phyloP scores from a whole-genome alignment of 352 stramenopile genomes.

The Poterioochromonas sp. region DNA sequence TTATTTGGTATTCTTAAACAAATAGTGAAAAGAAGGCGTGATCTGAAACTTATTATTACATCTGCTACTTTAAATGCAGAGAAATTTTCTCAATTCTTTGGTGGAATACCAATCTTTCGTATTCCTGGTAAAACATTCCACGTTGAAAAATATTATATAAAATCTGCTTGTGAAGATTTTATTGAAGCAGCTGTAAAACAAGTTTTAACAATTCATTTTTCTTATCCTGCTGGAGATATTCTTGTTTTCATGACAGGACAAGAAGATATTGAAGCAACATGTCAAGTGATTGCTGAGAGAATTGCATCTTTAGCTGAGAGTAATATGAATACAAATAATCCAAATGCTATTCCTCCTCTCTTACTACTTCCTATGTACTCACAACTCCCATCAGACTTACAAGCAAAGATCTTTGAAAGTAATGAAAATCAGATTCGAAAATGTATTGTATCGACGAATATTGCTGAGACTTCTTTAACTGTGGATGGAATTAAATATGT shows the following conservation, averaged over 20 bases:
- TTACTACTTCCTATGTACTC: slow-evolving; percentile 77
- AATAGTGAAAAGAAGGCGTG: slow-evolving; percentile 55
- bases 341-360: background rate
- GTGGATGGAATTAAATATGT: slow-evolving; percentile 79
- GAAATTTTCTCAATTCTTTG: slow-evolving; percentile 87
- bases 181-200: slow-evolving; percentile 50
- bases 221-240: slow-evolving; percentile 53
- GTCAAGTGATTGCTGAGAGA: slow-evolving; percentile 49
- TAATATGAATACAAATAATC: no score
- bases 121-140: slow-evolving; percentile 38
- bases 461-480: slow-evolving; percentile 90
- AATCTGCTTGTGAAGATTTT: slow-evolving; percentile 66
- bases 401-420: slow-evolving; percentile 82
- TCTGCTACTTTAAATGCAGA: slow-evolving; percentile 88
- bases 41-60: slow-evolving; percentile 83
- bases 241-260: slow-evolving; percentile 83
- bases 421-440: slow-evolving; percentile 51
- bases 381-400: slow-evolving; percentile 81
- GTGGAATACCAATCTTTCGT: slow-evolving; percentile 34
- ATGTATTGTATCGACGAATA: slow-evolving; percentile 87
- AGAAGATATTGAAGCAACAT: slow-evolving; percentile 78
- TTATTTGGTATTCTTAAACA: slow-evolving; percentile 90
- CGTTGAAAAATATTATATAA: slow-evolving; percentile 38
- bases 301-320: slow-evolving; percentile 69
- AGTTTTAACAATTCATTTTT: slow-evolving; percentile 73